phyloP scores from a whole-genome alignment of 352 stramenopile species.

The Hyaloperonospora arabidopsidis region DNA sequence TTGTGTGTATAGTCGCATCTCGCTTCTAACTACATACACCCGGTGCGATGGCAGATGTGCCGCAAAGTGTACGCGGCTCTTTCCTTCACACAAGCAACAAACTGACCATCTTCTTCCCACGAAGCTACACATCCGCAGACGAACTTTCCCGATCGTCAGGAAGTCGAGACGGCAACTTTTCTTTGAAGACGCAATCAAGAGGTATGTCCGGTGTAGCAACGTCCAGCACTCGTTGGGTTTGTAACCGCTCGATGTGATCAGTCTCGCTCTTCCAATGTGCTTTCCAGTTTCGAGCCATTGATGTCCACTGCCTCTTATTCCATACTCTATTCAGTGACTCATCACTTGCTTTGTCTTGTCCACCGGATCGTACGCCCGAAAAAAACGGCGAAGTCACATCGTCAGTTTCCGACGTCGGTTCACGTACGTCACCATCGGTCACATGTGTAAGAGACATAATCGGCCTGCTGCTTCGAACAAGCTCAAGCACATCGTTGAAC shows the following conservation, averaged over 20 bases:
- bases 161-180: constrained; percentile 59
- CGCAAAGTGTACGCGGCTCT: too few species aligned
- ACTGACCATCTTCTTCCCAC: background rate
- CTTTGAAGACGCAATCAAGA: constrained; percentile 67
- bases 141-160: constrained; percentile 61
- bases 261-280: constrained; percentile 42
- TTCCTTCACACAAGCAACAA: background rate
- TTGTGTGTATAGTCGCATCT: too few species aligned
- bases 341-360: constrained; percentile 13
- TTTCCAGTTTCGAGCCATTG: constrained; percentile 40
- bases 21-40: too few species aligned
- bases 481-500: constrained; percentile 39
- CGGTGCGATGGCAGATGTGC: too few species aligned
- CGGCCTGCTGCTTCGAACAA: constrained; percentile 27
- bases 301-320: constrained; percentile 43
- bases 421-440: background rate
- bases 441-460: constrained; percentile 6
- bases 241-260: constrained; percentile 24
- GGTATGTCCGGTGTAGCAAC: constrained; percentile 32
- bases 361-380: constrained; percentile 10
- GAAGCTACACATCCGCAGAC: constrained; percentile 53
- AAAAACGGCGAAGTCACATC: constrained; percentile 13
- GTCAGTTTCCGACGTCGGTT: constrained; percentile 14
- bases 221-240: constrained; percentile 29
- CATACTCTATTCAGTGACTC: constrained; percentile 24